Conservation (phyloP, 306 rosid species). For the Canavalia ensiformis region DNA sequence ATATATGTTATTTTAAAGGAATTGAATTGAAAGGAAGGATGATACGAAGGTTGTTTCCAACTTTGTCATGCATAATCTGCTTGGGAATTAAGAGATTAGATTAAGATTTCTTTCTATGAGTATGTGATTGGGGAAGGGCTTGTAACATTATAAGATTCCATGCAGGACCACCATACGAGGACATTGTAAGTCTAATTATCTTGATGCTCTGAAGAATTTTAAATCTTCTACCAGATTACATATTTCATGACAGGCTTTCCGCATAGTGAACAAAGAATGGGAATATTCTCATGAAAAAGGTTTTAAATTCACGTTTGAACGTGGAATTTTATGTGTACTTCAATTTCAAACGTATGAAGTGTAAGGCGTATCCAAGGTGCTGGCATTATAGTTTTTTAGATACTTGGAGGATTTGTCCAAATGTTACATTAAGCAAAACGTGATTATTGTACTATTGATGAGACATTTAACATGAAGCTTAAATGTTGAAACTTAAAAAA, state of each 20-base stretch:
- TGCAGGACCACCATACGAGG: slow-evolving; percentile 96
- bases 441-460: slow-evolving; percentile 16
- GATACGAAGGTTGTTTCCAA: background rate
- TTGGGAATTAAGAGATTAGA: background rate
- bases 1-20: background rate
- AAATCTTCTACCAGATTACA: slow-evolving; percentile 5
- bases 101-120: background rate
- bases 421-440: slow-evolving; percentile 2
- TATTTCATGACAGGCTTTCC: slow-evolving; percentile 71
- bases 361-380: background rate
- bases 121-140: slow-evolving; percentile 42
- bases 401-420: slow-evolving; percentile 8
- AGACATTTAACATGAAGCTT: slow-evolving; percentile 20
- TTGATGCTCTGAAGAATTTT: background rate
- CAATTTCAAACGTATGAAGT: slow-evolving; percentile 73
- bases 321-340: slow-evolving; percentile 91
- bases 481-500: background rate
- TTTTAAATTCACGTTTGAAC: slow-evolving; percentile 89
- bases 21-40: background rate
- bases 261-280: slow-evolving; percentile 95
- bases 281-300: slow-evolving; percentile 96
- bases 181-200: slow-evolving; percentile 69
- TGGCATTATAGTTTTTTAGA: background rate
- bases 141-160: slow-evolving; percentile 87
- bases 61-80: no score